A percentile compares a stretch with the other conserved stretches of the same genome.
These are phyloP conservation scores for Alternaria postmessia DNA, from an alignment of 2,329 filamentous ascomycete genomes.

Conservation along the genomic window DNA sequence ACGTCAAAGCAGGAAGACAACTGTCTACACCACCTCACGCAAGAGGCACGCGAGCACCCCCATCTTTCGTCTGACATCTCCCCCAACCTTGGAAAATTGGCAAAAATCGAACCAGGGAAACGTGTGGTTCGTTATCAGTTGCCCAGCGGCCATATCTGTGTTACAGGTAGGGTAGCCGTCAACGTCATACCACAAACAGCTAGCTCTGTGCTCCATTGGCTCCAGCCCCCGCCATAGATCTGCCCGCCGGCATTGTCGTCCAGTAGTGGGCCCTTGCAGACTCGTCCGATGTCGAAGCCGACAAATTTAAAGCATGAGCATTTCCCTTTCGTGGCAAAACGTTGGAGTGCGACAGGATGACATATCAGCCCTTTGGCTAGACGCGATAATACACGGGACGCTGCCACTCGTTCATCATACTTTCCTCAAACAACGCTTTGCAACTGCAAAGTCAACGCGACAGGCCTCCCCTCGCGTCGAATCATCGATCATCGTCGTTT, in stretches of 20 bases:
- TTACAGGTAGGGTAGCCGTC: conserved; percentile 21
- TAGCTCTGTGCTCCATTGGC: conserved; percentile 30
- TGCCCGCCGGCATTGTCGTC: conserved; percentile 10
- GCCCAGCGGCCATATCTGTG: conserved; percentile 18
- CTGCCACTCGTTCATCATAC: not conserved
- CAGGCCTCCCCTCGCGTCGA: conserved; percentile 1
- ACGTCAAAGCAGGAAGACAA: not conserved
- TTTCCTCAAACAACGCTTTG: not conserved
- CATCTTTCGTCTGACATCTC: conserved; percentile 18
- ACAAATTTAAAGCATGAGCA: conserved; percentile 32
- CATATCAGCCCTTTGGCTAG: conserved; percentile 24
- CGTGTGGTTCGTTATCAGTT: conserved; percentile 34
- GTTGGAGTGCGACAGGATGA: conserved; percentile 26
- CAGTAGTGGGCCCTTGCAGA: conserved; percentile 15
- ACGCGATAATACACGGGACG: conserved; percentile 18
- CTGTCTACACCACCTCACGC: not conserved
- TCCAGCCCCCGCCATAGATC: conserved; percentile 33
- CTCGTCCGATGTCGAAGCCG: conserved; percentile 18
- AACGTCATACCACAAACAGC: conserved; percentile 31
- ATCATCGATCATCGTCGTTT: conserved; percentile 9
- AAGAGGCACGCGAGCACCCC: conserved; percentile 12
- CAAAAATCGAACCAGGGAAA: conserved; percentile 21
- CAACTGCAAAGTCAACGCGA: not conserved
- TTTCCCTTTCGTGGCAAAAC: conserved; percentile 21
- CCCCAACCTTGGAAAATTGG: conserved; percentile 35